These are phyloP conservation scores for Colletotrichum navitas DNA, from an alignment of 2,329 filamentous ascomycete species.

Conservation along the genomic window DNA sequence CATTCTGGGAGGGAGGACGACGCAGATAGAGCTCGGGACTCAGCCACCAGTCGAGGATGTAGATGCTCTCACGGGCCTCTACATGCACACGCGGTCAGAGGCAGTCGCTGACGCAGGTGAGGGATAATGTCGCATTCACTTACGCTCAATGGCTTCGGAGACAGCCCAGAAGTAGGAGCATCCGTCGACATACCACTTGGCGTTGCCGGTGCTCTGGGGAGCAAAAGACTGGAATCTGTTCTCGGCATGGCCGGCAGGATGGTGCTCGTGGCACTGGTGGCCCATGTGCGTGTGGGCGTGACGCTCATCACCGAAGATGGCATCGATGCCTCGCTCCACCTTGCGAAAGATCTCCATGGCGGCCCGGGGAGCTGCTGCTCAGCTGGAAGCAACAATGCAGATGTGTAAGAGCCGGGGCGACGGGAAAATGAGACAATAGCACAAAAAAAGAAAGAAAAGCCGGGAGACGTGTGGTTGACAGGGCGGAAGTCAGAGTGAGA, in stretches of 20 bases:
- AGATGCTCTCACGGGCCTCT: conserved; percentile 81
- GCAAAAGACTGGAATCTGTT: conserved; percentile 78
- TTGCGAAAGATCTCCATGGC: conserved; percentile 60
- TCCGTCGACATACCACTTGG: conserved; percentile 91
- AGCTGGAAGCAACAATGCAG: neutral
- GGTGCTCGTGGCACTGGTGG: conserved; percentile 56
- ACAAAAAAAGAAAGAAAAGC: neutral
- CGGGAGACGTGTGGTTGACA: neutral
- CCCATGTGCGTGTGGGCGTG: conserved; percentile 61
- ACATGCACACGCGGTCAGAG: conserved; percentile 39
- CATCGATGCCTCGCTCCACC: conserved; percentile 58
- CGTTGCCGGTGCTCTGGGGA: conserved; percentile 77
- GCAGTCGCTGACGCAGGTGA: neutral
- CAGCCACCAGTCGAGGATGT: conserved; percentile 92
- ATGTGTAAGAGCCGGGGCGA: neutral
- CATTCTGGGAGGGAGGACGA: conserved; percentile 83
- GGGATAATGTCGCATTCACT: conserved; percentile 33
- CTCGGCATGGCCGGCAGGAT: conserved; percentile 57
- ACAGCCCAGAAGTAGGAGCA: conserved; percentile 90
- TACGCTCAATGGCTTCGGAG: conserved; percentile 79
- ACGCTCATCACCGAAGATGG: conserved; percentile 55
- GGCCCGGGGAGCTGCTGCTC: conserved; percentile 18
- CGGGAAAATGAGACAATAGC: conserved; percentile 4
- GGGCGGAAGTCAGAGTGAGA: neutral
- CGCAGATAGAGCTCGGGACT: conserved; percentile 90